Evolutionary conservation across 345 rosid genomes (phyloP).

Genomic region (Psidium friedrichsthalianum): DNA sequence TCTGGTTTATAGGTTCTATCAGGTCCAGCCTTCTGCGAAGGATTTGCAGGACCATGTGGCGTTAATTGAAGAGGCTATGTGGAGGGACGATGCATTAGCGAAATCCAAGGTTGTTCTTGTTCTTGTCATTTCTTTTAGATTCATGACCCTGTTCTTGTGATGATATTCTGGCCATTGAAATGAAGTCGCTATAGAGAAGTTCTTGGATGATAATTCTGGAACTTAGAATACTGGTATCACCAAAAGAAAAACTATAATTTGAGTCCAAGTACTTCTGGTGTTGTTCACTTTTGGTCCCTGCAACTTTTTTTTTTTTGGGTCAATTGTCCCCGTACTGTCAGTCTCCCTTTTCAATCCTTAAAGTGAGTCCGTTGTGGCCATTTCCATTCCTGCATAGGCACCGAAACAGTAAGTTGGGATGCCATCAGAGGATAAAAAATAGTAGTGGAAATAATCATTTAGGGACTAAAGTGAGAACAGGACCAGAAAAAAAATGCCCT

Average conservation of each 20-base stretch:
- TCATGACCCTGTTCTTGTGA: not conserved
- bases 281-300: not conserved
- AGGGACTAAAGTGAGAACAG: not conserved
- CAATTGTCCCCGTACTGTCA: not conserved
- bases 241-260: not conserved
- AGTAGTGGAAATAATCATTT: not conserved
- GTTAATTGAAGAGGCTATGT: slow-evolving; percentile 49
- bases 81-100: slow-evolving; percentile 38
- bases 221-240: not conserved
- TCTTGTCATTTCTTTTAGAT: not conserved
- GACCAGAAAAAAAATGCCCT: not conserved
- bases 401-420: not conserved
- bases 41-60: slow-evolving; percentile 65
- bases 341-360: not conserved
- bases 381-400: not conserved
- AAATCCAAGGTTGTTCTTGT: slow-evolving; percentile 42
- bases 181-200: not conserved
- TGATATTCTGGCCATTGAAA: not conserved
- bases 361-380: not conserved
- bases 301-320: too few species aligned
- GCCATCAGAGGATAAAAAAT: not conserved
- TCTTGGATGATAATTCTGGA: not conserved
- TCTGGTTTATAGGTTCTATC: slow-evolving; percentile 40
- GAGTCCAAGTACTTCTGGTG: not conserved
- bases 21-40: slow-evolving; percentile 54